These are phyloP conservation scores for Lecanicillium sp. DNA, from an alignment of 2,329 filamentous ascomycete species.

Conservation along the genomic window DNA sequence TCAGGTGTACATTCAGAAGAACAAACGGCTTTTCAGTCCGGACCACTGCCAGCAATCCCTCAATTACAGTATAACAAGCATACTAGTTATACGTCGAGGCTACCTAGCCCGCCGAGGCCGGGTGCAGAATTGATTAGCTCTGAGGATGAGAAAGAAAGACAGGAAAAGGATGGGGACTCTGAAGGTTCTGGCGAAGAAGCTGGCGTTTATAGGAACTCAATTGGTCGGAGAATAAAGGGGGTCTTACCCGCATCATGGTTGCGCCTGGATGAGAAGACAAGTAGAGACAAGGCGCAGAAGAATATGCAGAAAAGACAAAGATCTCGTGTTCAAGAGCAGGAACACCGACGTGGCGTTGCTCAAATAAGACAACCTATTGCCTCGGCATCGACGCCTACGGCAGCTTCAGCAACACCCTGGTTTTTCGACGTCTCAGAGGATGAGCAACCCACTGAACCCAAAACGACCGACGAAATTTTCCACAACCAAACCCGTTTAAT, in stretches of 20 bases:
- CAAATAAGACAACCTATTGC: slow-evolving; percentile 25
- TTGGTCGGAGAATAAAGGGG: slow-evolving; percentile 43
- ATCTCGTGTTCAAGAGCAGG: slow-evolving; percentile 28
- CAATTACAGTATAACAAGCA: slow-evolving; percentile 2
- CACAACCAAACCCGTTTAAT: slow-evolving; percentile 19
- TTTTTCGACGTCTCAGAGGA: slow-evolving; percentile 41
- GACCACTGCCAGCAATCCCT: slow-evolving; percentile 6
- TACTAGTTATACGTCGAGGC: background rate
- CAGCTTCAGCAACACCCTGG: slow-evolving; percentile 21
- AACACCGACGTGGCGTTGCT: slow-evolving; percentile 40
- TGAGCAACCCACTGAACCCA: slow-evolving; percentile 17
- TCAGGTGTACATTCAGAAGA: background rate
- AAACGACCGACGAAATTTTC: slow-evolving; percentile 15
- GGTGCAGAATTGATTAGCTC: background rate
- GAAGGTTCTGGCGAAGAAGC: slow-evolving; percentile 30
- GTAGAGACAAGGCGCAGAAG: slow-evolving; percentile 21
- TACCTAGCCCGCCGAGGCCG: background rate
- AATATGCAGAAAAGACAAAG: slow-evolving; percentile 18
- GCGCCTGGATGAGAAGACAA: slow-evolving; percentile 44
- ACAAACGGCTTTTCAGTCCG: background rate
- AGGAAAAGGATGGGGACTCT: slow-evolving; percentile 11
- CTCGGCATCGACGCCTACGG: slow-evolving; percentile 11
- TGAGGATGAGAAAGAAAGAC: background rate
- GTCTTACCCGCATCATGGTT: slow-evolving; percentile 62
- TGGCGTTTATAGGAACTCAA: slow-evolving; percentile 27